phyloP scores from a whole-genome alignment of 345 rosid species.

The Lepidium africanum region DNA sequence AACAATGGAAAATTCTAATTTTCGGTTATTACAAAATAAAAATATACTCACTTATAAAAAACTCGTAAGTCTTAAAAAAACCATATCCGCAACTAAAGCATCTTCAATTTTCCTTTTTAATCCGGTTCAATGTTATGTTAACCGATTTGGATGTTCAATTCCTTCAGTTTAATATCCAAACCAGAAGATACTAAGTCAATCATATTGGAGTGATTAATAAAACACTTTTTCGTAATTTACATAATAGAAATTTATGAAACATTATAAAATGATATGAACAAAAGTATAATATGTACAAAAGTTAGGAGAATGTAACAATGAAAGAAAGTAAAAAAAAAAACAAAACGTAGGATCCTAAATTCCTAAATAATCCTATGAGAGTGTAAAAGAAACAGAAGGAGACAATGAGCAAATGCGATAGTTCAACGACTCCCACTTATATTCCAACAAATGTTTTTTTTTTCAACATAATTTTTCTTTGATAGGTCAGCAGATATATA shows the following conservation, averaged over 20 bases:
- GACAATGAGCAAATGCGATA: slow-evolving; percentile 31
- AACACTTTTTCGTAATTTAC: not conserved
- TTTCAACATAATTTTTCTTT: not conserved
- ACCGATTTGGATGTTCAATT: too few species aligned
- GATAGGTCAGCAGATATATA: slow-evolving; percentile 22
- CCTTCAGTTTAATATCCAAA: too few species aligned
- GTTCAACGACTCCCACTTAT: slow-evolving; percentile 83
- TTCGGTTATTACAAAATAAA: too few species aligned
- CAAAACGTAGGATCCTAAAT: slow-evolving; percentile 17
- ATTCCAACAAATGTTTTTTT: slow-evolving; percentile 30
- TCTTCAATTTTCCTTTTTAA: too few species aligned
- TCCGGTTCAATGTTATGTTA: too few species aligned
- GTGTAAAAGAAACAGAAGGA: slow-evolving; percentile 2
- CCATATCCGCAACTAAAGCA: too few species aligned
- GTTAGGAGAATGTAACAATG: slow-evolving; percentile 3
- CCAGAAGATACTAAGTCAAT: not conserved
- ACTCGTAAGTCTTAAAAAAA: too few species aligned
- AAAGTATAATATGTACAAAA: not conserved
- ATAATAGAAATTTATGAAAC: not conserved
- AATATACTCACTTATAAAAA: too few species aligned
- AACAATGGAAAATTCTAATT: not conserved
- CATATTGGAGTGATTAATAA: not conserved
- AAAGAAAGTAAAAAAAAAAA: not conserved
- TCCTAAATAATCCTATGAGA: slow-evolving; percentile 1
- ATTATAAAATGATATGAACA: not conserved